phyloP scores from a whole-genome alignment of 2,329 filamentous ascomycete species.

The Ophiostoma populinum region DNA sequence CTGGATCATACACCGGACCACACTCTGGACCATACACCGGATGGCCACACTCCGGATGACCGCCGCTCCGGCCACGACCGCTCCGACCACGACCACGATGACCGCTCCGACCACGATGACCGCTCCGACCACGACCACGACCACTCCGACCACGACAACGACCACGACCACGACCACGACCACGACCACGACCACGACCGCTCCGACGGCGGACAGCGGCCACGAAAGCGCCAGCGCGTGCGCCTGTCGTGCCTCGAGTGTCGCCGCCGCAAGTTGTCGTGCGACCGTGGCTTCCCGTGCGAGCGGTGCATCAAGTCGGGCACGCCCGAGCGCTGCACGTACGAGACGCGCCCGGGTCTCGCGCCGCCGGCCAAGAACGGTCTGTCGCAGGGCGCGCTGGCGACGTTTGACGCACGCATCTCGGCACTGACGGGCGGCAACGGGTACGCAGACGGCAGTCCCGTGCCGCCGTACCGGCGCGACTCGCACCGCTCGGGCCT shows the following conservation, averaged over 20 bases:
- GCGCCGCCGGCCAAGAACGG: conserved; percentile 27
- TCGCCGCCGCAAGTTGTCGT: conserved; percentile 42
- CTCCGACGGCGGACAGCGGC: conserved; percentile 11
- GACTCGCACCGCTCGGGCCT: conserved; percentile 15
- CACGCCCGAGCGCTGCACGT: conserved; percentile 41
- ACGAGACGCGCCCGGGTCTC: conserved; percentile 31
- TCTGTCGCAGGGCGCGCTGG: conserved; percentile 24
- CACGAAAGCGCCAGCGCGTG: conserved; percentile 41
- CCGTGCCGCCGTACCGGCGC: conserved; percentile 18
- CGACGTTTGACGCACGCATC: conserved; percentile 26
- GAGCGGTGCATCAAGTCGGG: conserved; percentile 45
- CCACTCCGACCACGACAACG: conserved; percentile 5
- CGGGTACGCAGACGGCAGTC: conserved; percentile 2
- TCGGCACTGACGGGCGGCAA: conserved; percentile 22
- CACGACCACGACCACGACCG: conserved; percentile 4
- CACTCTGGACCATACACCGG: no score
- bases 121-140: conserved; percentile 4
- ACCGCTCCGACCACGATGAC: conserved; percentile 4
- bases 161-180: conserved; percentile 7
- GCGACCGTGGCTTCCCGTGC: conserved; percentile 43
- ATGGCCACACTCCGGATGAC: no score
- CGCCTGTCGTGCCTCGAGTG: conserved; percentile 43
- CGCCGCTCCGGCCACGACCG: no score
- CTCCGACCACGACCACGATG: no score
- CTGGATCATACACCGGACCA: no score